Evolutionary conservation across 495 filamentous ascomycete species (phyloP).

Genomic region (Cladorrhinum samala): DNA sequence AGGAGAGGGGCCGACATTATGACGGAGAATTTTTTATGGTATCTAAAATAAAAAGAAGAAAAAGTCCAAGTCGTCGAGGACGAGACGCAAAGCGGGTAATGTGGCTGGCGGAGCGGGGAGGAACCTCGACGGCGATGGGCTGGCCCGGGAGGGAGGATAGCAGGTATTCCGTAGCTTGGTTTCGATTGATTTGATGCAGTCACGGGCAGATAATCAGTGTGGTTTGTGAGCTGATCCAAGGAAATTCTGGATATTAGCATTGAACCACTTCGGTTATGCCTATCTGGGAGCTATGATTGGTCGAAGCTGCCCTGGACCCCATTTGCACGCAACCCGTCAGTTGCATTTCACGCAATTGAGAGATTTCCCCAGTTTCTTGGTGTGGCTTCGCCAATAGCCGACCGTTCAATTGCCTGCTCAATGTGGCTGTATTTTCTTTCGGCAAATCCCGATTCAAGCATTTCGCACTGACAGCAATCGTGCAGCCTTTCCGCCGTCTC

Average conservation of each 20-base stretch:
- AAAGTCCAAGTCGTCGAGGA: slow-evolving; percentile 12
- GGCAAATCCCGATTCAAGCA: background rate
- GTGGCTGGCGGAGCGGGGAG: slow-evolving; percentile 13
- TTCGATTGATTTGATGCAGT: slow-evolving; percentile 21
- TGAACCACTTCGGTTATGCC: slow-evolving; percentile 29
- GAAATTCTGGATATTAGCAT: slow-evolving; percentile 24
- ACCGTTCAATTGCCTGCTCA: background rate
- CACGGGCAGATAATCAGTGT: slow-evolving; percentile 11
- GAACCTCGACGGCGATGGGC: slow-evolving; percentile 18
- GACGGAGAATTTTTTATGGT: slow-evolving; percentile 31
- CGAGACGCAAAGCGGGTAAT: slow-evolving; percentile 15
- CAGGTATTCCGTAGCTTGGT: too few species aligned
- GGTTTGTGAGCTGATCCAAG: slow-evolving; percentile 9
- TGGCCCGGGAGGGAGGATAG: slow-evolving; percentile 13
- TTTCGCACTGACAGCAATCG: too few species aligned
- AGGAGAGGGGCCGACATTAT: slow-evolving; percentile 61
- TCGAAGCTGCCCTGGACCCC: background rate
- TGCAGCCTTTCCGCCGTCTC: background rate
- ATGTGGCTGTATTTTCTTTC: background rate
- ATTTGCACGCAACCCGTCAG: background rate
- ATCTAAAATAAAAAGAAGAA: slow-evolving; percentile 6
- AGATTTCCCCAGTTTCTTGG: background rate
- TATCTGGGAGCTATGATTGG: slow-evolving; percentile 15
- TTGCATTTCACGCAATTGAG: slow-evolving; percentile 4
- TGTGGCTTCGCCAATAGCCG: background rate